These are phyloP conservation scores for Xylaria polymorpha DNA, from an alignment of 2,329 filamentous ascomycete genomes.

Conservation along the genomic window DNA sequence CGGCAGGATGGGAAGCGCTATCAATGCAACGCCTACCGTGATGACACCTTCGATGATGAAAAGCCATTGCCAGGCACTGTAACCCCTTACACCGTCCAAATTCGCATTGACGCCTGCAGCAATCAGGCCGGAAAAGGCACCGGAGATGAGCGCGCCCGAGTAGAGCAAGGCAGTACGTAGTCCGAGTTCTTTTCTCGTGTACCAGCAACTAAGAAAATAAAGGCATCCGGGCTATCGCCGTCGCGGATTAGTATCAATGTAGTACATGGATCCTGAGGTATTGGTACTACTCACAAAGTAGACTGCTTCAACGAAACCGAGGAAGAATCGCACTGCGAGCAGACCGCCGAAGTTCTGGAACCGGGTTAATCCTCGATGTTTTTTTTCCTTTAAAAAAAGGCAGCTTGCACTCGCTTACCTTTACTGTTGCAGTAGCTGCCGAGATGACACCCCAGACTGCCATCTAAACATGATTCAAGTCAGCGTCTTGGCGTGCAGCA, in stretches of 20 bases:
- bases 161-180: slow-evolving; percentile 75
- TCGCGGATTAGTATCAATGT: slow-evolving; percentile 14
- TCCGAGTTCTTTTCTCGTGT: slow-evolving; percentile 74
- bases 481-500: slow-evolving; percentile 20
- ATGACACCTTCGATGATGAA: slow-evolving; percentile 78
- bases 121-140: slow-evolving; percentile 76
- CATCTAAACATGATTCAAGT: slow-evolving; percentile 52
- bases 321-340: slow-evolving; percentile 56
- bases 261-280: too few species aligned
- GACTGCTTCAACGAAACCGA: slow-evolving; percentile 58
- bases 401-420: slow-evolving; percentile 27
- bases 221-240: slow-evolving; percentile 64
- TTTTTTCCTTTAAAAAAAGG: not conserved
- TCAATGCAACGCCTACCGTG: slow-evolving; percentile 70
- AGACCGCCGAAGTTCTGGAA: slow-evolving; percentile 51
- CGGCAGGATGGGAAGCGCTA: slow-evolving; percentile 70
- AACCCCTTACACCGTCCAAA: slow-evolving; percentile 67
- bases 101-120: slow-evolving; percentile 73
- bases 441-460: slow-evolving; percentile 62
- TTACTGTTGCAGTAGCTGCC: slow-evolving; percentile 53
- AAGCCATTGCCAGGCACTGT: slow-evolving; percentile 72
- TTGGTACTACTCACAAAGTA: slow-evolving; percentile 54
- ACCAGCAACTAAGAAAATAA: slow-evolving; percentile 74
- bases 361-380: slow-evolving; percentile 14
- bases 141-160: slow-evolving; percentile 75